Percentiles rank a stretch among this genome's conserved stretches.
Evolutionary conservation across 2,329 filamentous ascomycete genomes (phyloP).

Genomic region (Microascus cirrosus): DNA sequence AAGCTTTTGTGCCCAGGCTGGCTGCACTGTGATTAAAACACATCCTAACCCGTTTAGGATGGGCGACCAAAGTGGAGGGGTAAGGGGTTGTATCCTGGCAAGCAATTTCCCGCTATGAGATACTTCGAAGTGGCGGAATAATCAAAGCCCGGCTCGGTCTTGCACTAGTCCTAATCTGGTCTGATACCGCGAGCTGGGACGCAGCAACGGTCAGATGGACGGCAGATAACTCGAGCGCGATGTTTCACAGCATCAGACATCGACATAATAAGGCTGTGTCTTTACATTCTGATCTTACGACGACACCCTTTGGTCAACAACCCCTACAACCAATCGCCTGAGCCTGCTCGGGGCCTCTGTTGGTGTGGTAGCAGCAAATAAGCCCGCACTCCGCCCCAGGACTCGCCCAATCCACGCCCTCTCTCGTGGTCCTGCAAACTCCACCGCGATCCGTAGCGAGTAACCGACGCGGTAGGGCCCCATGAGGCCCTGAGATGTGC

Average conservation of each 20-base stretch:
- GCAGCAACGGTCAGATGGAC: not conserved
- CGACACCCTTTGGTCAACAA: too few relatives aligned
- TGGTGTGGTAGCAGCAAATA: not conserved
- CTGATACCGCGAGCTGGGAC: not conserved
- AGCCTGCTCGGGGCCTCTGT: not conserved
- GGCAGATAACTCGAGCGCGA: too few relatives aligned
- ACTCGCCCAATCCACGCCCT: not conserved
- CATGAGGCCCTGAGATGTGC: not conserved
- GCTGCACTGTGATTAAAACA: not conserved
- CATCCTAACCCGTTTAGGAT: not conserved
- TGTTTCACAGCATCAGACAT: too few relatives aligned
- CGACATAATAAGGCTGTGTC: too few relatives aligned
- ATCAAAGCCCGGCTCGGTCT: not conserved
- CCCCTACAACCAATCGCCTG: too few relatives aligned
- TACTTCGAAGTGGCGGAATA: too few relatives aligned
- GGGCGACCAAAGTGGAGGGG: too few relatives aligned
- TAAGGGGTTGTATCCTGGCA: too few relatives aligned
- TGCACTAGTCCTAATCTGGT: not conserved
- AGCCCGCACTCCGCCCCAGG: not conserved
- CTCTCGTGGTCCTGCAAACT: not conserved
- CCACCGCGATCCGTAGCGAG: not conserved
- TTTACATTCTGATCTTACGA: too few relatives aligned
- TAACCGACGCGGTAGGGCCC: not conserved
- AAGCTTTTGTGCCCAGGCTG: not conserved
- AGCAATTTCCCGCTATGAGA: too few relatives aligned